Conservation (phyloP, 1,284 basidiomycete genomes). For the Cryptococcus sp. region DNA sequence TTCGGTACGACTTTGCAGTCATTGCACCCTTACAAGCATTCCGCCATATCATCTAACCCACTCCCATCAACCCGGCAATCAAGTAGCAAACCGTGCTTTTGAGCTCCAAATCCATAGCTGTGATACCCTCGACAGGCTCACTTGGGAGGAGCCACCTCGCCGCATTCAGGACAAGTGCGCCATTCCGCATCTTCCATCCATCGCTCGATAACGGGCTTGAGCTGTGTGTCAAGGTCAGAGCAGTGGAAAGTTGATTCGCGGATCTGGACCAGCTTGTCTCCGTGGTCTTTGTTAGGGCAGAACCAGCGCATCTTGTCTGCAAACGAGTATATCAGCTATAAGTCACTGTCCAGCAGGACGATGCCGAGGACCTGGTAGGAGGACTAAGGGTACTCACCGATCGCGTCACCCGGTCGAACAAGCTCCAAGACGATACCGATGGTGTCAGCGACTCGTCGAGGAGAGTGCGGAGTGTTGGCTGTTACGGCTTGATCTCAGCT, state of each 20-base stretch:
- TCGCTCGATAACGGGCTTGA: slow-evolving; percentile 84
- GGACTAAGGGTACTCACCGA: slow-evolving; percentile 47
- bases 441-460: slow-evolving; percentile 84
- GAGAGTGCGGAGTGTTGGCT: slow-evolving; percentile 96
- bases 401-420: slow-evolving; percentile 65
- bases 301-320: slow-evolving; percentile 93
- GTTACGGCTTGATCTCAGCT: not conserved
- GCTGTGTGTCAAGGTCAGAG: slow-evolving; percentile 86
- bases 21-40: no score
- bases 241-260: slow-evolving; percentile 85
- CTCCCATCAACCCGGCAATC: no score
- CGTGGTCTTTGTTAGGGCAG: slow-evolving; percentile 67
- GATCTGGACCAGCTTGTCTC: slow-evolving; percentile 75
- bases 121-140: slow-evolving; percentile 3
- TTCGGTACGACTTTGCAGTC: not conserved
- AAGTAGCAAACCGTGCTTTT: no score
- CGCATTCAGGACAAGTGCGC: slow-evolving; percentile 71
- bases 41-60: no score
- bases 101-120: not conserved
- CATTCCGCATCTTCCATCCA: slow-evolving; percentile 67
- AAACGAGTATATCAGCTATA: no score
- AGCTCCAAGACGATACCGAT: slow-evolving; percentile 94
- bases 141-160: slow-evolving; percentile 60
- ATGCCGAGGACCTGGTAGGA: not conserved
- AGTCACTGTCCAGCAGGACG: not conserved